phyloP scores from a whole-genome alignment of 2,329 filamentous ascomycete genomes.

The Pseudogymnoascus verrucosus region DNA sequence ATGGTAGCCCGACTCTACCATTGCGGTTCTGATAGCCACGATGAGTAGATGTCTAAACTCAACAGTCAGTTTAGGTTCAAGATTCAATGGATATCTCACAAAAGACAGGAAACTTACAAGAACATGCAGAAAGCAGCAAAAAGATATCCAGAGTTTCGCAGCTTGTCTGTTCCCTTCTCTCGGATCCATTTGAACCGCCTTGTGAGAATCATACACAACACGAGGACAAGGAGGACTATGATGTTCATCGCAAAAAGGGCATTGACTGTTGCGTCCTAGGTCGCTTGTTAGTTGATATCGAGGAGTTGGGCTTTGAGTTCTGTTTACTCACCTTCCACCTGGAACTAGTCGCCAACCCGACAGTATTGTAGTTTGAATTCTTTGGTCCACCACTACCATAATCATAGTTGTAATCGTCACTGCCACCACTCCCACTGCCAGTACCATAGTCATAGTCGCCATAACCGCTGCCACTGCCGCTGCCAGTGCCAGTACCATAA shows the following conservation, averaged over 20 bases:
- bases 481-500: neutral
- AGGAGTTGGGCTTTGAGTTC: neutral
- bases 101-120: neutral
- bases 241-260: neutral
- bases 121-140: neutral
- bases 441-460: neutral
- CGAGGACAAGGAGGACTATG: neutral
- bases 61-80: neutral
- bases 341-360: too few relatives aligned
- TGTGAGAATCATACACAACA: constrained; percentile 1
- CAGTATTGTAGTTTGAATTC: neutral
- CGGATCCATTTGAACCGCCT: constrained; percentile 1
- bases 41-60: neutral
- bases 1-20: neutral
- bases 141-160: neutral
- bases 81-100: neutral
- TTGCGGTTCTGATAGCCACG: neutral
- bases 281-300: neutral
- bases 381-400: neutral
- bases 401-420: neutral
- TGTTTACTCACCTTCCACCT: neutral
- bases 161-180: constrained; percentile 2
- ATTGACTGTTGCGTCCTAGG: neutral
- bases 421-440: neutral
- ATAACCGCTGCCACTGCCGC: neutral